Percentiles rank a stretch among this genome's conserved stretches.
These are phyloP conservation scores for Entrophospora sp. DNA, from an alignment of 192 early-diverging fungal genomes.

Conservation along the genomic window DNA sequence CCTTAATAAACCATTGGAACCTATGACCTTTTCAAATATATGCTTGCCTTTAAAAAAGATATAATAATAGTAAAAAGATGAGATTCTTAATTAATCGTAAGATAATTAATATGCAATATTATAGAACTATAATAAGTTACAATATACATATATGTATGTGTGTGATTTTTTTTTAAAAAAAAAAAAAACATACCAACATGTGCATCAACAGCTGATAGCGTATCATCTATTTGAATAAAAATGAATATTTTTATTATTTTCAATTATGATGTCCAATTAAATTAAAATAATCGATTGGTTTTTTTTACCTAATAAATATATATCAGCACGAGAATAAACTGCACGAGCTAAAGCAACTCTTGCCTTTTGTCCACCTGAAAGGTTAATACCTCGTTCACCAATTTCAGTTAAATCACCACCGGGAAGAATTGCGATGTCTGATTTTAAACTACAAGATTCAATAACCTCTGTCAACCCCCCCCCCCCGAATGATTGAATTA, in stretches of 20 bases:
- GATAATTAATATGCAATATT: background rate
- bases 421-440: conserved; percentile 75
- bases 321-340: conserved; percentile 80
- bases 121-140: conserved; percentile 31
- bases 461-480: conserved; percentile 48
- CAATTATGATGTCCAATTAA: too few relatives aligned
- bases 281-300: too few relatives aligned
- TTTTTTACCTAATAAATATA: conserved; percentile 68
- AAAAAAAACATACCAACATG: conserved; percentile 49
- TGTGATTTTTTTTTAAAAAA: too few relatives aligned
- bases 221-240: conserved; percentile 40
- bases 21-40: conserved; percentile 82
- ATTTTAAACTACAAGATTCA: conserved; percentile 70
- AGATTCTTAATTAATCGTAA: background rate
- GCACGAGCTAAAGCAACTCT: conserved; percentile 58
- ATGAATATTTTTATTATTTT: too few relatives aligned
- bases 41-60: background rate
- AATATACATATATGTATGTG: too few relatives aligned
- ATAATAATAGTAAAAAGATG: too few relatives aligned
- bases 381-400: conserved; percentile 81
- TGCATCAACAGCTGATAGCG: conserved; percentile 52
- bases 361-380: conserved; percentile 88
- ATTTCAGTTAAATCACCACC: conserved; percentile 87
- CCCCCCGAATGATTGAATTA: background rate
- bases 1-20: conserved; percentile 70